These are phyloP conservation scores for Populus trichocarpa DNA, from an alignment of 441 rosid genomes.

Conservation along the genomic window DNA sequence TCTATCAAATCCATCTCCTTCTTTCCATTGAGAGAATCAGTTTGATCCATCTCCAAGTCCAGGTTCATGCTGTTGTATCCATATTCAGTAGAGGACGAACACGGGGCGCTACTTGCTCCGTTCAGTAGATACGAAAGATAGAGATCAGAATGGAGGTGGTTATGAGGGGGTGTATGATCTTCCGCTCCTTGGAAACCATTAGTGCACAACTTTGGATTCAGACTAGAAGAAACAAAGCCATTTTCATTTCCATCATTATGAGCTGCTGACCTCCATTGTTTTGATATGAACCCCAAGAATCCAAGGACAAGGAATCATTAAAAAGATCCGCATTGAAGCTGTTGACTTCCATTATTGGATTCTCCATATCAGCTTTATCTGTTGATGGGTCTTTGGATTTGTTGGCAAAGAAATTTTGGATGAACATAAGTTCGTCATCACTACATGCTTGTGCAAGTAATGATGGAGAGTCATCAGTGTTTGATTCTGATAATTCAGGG, in stretches of 20 bases:
- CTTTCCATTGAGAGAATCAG: slow-evolving; percentile 24
- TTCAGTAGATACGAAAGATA: slow-evolving; percentile 55
- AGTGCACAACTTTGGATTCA: neutral
- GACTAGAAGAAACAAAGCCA: slow-evolving; percentile 11
- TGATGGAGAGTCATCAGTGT: slow-evolving; percentile 31
- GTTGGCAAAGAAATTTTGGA: slow-evolving; percentile 51
- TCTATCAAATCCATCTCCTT: slow-evolving; percentile 89
- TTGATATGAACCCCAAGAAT: slow-evolving; percentile 16
- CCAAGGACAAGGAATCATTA: slow-evolving; percentile 10
- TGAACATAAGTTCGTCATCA: slow-evolving; percentile 65
- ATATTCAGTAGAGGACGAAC: slow-evolving; percentile 22
- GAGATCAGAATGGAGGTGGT: slow-evolving; percentile 50
- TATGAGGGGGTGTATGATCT: neutral
- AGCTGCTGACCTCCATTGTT: slow-evolving; percentile 16
- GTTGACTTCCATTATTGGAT: neutral
- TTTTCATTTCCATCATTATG: neutral
- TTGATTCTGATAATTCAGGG: slow-evolving; percentile 30
- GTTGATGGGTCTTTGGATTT: slow-evolving; percentile 9
- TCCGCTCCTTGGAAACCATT: slow-evolving; percentile 17
- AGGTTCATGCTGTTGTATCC: slow-evolving; percentile 10
- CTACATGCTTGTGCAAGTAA: slow-evolving; percentile 32
- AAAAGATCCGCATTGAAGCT: neutral
- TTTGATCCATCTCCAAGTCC: slow-evolving; percentile 26
- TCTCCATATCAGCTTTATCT: slow-evolving; percentile 10
- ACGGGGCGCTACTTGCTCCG: slow-evolving; percentile 28